Conservation (phyloP, 176 grass and related monocot genomes). For the Triticum turgidum region DNA sequence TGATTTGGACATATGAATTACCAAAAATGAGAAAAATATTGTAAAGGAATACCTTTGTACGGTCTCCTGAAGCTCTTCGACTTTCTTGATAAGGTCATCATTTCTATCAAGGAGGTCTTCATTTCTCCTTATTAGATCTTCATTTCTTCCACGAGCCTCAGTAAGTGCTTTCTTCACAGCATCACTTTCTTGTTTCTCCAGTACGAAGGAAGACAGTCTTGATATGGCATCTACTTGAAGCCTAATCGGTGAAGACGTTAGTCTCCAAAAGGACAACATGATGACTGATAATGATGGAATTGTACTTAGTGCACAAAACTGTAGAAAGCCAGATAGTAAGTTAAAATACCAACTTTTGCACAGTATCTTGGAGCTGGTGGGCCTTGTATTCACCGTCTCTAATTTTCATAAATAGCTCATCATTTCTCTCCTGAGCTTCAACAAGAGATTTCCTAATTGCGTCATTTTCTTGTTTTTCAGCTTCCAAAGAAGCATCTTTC, state of each 20-base stretch:
- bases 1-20: constrained; percentile 11
- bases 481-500: constrained; percentile 36
- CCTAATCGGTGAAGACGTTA: constrained; percentile 30
- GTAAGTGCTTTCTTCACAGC: constrained; percentile 38
- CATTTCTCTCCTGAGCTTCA: constrained; percentile 53
- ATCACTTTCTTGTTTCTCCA: constrained; percentile 56
- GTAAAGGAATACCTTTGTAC: constrained; percentile 46
- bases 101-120: constrained; percentile 55
- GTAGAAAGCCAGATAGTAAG: constrained; percentile 22
- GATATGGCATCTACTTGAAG: constrained; percentile 65
- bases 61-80: constrained; percentile 56
- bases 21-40: neutral
- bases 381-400: constrained; percentile 50
- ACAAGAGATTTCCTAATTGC: constrained; percentile 44
- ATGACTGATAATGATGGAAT: constrained; percentile 17
- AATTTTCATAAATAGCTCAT: constrained; percentile 49
- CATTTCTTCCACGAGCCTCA: constrained; percentile 56
- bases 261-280: constrained; percentile 16
- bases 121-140: constrained; percentile 49
- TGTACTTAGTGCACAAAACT: constrained; percentile 8
- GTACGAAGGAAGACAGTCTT: constrained; percentile 48
- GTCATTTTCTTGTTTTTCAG: constrained; percentile 56
- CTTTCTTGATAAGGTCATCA: constrained; percentile 56
- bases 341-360: constrained; percentile 51
- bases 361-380: constrained; percentile 56